Base-by-base conservation (phyloP, 805 yeast genomes). In the Helenozyma baotianmanensis region DNA sequence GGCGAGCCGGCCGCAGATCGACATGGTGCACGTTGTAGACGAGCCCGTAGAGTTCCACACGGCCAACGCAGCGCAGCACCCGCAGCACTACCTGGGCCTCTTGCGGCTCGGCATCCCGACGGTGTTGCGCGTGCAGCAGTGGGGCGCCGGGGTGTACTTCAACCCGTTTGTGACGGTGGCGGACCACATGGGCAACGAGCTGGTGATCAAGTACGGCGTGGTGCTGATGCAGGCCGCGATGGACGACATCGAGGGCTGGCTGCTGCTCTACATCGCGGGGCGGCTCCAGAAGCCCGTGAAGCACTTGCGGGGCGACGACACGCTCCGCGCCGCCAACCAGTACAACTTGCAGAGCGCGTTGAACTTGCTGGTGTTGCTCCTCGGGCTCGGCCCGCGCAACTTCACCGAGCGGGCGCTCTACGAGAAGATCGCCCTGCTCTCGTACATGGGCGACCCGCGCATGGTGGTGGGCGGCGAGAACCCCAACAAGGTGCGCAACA, bases 231-330 rank as follows among this genome's bases (percentile, higher is more conserved):
- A 74, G 14, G 70, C 70, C 8, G 59, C 86, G 14, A 58, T 78
- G 23, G 65, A 65, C 23, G 98, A 92, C 59, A 62, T 92, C 17
- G 65, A 75, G n/a, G 76, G 81, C 35, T 92, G 98, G 98, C 67
- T 77, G 18, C 74, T 88, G 0, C 72, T 92, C 48, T 92, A 92
- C 50, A 52, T 92, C 13, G 94, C 96, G 2, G 98, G 98, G 1
- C 68, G 98, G 41, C 64, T 92, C 37, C 98, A 92, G 48, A 92
- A 92, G 51, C 98, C 98, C 0, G 95, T 90, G 4, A 81, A 83
- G 39, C 70, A 84, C 21, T 55, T 85, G 24, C 72, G 77, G 42
- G 84, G 79, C 47, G 79, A 80, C 37, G 69, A 80, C 2, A 19
- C 14, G 9, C 68, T 74, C 48, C 69, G 84, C 6, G 68, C 75